These are phyloP conservation scores for Fraxinus albicans DNA, from an alignment of 305 asterid genomes.

Conservation along the genomic window DNA sequence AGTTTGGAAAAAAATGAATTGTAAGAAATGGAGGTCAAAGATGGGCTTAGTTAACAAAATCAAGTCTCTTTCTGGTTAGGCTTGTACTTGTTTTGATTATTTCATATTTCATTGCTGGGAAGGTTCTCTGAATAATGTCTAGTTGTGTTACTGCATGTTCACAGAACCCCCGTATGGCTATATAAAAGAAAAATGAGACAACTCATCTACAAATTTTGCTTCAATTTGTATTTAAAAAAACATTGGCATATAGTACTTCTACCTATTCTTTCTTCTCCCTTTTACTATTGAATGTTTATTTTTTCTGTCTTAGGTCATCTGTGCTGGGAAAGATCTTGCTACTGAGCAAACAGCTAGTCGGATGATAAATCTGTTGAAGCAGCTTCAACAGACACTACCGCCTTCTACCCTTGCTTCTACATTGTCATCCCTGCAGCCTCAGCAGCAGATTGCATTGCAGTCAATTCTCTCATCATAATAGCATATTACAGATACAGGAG, in stretches of 20 bases:
- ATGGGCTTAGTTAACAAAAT: background rate
- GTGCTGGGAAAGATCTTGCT: slow-evolving; percentile 83
- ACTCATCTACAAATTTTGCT: background rate
- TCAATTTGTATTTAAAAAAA: background rate
- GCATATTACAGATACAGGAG: background rate
- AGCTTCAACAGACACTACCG: slow-evolving; percentile 80
- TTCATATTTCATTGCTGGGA: background rate
- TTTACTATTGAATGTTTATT: background rate
- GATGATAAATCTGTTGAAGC: slow-evolving; percentile 75
- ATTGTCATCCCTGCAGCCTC: slow-evolving; percentile 83
- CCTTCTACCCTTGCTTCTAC: slow-evolving; percentile 75
- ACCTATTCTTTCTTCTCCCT: background rate
- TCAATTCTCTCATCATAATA: slow-evolving; percentile 62
- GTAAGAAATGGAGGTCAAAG: background rate
- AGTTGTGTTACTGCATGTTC: background rate
- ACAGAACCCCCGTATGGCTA: background rate
- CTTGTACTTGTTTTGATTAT: background rate
- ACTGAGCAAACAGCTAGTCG: slow-evolving; percentile 74
- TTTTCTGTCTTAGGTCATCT: slow-evolving; percentile 49
- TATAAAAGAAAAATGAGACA: background rate
- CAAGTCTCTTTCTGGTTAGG: background rate
- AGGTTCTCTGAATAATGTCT: background rate
- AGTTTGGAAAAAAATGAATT: background rate
- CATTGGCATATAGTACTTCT: background rate
- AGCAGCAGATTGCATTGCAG: slow-evolving; percentile 80